These are phyloP conservation scores for Rutidosis leptorrhynchoides DNA, from an alignment of 129 eudicot species.

Conservation along the genomic window DNA sequence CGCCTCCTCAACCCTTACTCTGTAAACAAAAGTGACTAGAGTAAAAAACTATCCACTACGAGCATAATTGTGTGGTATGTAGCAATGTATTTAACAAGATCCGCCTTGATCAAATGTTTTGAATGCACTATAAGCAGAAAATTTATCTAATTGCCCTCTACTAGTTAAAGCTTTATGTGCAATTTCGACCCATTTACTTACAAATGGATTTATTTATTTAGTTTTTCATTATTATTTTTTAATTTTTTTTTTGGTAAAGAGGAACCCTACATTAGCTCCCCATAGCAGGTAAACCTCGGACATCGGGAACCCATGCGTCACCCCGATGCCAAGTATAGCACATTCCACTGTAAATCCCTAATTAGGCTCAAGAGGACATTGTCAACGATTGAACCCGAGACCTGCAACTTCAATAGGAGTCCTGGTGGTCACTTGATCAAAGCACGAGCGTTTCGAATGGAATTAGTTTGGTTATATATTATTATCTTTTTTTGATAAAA, in stretches of 20 bases:
- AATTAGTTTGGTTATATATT: not conserved
- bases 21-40: not conserved
- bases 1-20: slow-evolving; percentile 13
- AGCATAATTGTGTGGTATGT: not conserved
- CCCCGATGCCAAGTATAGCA: too few species aligned
- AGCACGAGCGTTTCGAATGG: too few species aligned
- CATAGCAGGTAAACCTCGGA: too few species aligned
- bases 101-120: not conserved
- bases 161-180: not conserved
- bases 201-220: not conserved
- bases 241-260: too few species aligned
- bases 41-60: not conserved
- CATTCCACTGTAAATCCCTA: too few species aligned
- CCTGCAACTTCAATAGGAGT: too few species aligned
- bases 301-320: too few species aligned
- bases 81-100: not conserved
- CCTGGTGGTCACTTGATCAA: too few species aligned
- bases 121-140: not conserved
- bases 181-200: not conserved
- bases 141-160: not conserved
- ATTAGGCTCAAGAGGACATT: too few species aligned
- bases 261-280: too few species aligned
- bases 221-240: too few species aligned
- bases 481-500: not conserved
- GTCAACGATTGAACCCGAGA: too few species aligned